Evolutionary conservation across 306 rosid genomes (phyloP).

Genomic region (Fragaria iinumae): DNA sequence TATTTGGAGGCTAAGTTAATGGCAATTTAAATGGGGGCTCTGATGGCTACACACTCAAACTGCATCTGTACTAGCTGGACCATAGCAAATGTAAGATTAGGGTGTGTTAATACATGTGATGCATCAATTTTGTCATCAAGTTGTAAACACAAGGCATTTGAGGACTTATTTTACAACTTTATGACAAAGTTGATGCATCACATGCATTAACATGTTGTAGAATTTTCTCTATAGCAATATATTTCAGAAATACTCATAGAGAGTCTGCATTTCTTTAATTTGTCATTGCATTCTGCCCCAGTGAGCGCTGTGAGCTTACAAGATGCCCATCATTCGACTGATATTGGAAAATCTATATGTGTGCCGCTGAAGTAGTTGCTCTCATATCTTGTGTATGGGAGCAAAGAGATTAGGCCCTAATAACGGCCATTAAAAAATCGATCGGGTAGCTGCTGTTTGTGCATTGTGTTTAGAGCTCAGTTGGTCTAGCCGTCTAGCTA

Average conservation of each 20-base stretch:
- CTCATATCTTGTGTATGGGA: background rate
- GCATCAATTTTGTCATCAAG: too few species aligned
- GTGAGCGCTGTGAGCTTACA: background rate
- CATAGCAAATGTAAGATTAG: too few species aligned
- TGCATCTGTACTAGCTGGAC: slow-evolving; percentile 1
- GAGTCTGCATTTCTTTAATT: background rate
- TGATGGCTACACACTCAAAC: background rate
- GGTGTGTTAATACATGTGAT: too few species aligned
- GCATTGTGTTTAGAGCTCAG: background rate
- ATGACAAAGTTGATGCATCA: too few species aligned
- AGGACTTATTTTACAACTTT: too few species aligned
- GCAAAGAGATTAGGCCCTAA: too few species aligned
- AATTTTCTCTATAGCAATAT: background rate
- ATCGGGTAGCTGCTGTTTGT: background rate
- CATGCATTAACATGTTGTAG: too few species aligned
- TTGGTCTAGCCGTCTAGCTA: too few species aligned
- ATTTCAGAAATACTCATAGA: background rate
- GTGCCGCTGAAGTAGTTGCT: background rate
- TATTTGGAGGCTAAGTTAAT: slow-evolving; percentile 52
- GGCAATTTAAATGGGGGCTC: slow-evolving; percentile 37
- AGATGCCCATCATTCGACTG: background rate
- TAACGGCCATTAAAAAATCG: too few species aligned
- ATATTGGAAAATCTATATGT: background rate
- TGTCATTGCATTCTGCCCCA: background rate
- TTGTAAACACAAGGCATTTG: too few species aligned